Conservation (phyloP, 768 basidiomycete species). For the Pisolithus albus region DNA sequence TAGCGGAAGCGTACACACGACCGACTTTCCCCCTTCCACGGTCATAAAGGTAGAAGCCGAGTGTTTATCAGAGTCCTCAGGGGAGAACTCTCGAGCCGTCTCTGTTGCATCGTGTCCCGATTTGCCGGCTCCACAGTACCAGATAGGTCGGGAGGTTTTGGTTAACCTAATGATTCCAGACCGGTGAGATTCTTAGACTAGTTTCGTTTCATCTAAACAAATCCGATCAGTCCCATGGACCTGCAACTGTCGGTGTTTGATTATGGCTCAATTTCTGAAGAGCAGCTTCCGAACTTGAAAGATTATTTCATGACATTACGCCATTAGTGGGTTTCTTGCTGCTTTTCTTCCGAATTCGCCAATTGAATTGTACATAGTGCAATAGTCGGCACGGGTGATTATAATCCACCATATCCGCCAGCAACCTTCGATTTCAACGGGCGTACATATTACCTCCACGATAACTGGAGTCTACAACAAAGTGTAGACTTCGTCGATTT, state of each 20-base stretch:
- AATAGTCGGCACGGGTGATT: conserved; percentile 16
- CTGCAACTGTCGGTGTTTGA: conserved; percentile 42
- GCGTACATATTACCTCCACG: conserved; percentile 40
- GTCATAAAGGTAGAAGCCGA: conserved; percentile 38
- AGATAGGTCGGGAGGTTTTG: conserved; percentile 30
- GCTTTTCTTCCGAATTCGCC: background rate
- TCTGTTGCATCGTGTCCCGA: background rate
- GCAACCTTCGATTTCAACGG: conserved; percentile 32
- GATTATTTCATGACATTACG: conserved; percentile 34
- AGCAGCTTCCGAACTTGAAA: conserved; percentile 37
- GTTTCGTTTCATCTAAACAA: conserved; percentile 3
- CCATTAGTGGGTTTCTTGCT: conserved; percentile 32
- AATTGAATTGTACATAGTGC: conserved; percentile 25
- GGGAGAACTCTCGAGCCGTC: background rate
- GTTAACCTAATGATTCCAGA: conserved; percentile 53
- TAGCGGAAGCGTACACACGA: conserved; percentile 1
- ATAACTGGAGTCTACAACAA: conserved; percentile 43
- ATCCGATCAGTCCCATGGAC: conserved; percentile 45
- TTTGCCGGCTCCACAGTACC: conserved; percentile 22
- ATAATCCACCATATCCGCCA: conserved; percentile 43
- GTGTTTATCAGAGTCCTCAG: conserved; percentile 8
- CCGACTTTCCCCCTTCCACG: conserved; percentile 6
- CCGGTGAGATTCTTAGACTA: conserved; percentile 32
- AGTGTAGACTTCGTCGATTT: conserved; percentile 23
- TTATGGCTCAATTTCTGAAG: conserved; percentile 19